Evolutionary conservation across 2,329 filamentous ascomycete genomes (phyloP).

Genomic region (Colletotrichum gigasporum): DNA sequence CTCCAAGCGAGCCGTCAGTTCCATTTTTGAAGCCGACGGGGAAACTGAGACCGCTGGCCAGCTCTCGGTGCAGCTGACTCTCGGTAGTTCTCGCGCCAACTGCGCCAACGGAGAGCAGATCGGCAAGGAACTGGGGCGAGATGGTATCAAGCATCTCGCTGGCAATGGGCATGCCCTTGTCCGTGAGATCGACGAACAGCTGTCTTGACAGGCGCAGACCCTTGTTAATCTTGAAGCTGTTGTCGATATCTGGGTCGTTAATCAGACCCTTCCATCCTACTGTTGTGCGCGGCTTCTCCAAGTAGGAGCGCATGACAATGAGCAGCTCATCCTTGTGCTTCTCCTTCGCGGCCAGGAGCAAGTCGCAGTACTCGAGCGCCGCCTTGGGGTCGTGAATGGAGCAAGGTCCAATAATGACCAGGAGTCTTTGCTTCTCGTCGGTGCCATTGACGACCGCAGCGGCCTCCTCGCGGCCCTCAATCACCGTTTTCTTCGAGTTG

Average conservation of each 20-base stretch:
- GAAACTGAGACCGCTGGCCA: constrained; percentile 94
- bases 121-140: constrained; percentile 94
- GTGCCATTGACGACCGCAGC: constrained; percentile 75
- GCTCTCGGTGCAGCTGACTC: constrained; percentile 92
- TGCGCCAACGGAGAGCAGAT: constrained; percentile 89
- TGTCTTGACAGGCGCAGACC: constrained; percentile 86
- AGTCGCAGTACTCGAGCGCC: constrained; percentile 91
- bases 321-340: constrained; percentile 90
- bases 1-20: constrained; percentile 88
- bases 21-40: constrained; percentile 99
- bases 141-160: constrained; percentile 99
- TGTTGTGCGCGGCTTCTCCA: constrained; percentile 97
- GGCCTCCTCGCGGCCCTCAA: constrained; percentile 70
- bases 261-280: constrained; percentile 99
- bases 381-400: constrained; percentile 95
- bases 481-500: constrained; percentile 68
- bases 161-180: constrained; percentile 93
- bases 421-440: constrained; percentile 67
- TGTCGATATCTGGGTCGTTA: constrained; percentile 98
- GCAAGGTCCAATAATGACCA: constrained; percentile 91
- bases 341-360: constrained; percentile 81
- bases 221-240: constrained; percentile 99
- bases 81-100: constrained; percentile 97
- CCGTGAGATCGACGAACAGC: constrained; percentile 91
- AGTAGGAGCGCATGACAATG: constrained; percentile 97